phyloP scores from a whole-genome alignment of 768 basidiomycete genomes.

The Panaeolus papilionaceus region DNA sequence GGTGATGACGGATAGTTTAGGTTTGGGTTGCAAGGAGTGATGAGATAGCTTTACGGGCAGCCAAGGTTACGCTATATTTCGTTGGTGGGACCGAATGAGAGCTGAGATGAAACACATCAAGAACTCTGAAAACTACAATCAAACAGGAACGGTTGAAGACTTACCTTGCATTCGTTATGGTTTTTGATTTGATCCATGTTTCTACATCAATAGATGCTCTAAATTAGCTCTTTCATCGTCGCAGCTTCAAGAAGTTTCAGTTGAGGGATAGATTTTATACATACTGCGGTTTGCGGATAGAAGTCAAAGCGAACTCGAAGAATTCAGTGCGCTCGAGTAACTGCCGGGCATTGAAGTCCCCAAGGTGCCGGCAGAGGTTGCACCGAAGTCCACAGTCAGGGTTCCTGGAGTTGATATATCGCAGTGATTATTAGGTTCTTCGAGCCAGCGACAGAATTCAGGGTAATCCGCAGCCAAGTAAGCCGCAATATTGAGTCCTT shows the following conservation, averaged over 20 bases:
- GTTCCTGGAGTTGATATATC: slow-evolving; percentile 3
- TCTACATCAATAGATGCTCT: slow-evolving; percentile 8
- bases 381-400: not conserved
- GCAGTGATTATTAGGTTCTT: slow-evolving; percentile 1
- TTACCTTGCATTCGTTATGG: not conserved
- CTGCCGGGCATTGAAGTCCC: not conserved
- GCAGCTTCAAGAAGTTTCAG: not conserved
- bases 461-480: slow-evolving; percentile 11
- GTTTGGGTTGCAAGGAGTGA: slow-evolving; percentile 12
- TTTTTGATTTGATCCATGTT: not conserved
- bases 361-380: not conserved
- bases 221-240: not conserved
- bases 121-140: slow-evolving; percentile 1
- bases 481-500: slow-evolving; percentile 6
- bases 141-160: not conserved
- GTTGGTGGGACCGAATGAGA: slow-evolving; percentile 15
- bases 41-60: slow-evolving; percentile 25
- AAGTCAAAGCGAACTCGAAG: not conserved
- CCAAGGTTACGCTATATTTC: slow-evolving; percentile 32
- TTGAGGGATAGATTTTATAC: not conserved
- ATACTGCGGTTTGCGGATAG: not conserved
- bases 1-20: not conserved
- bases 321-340: not conserved
- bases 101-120: slow-evolving; percentile 8
- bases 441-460: slow-evolving; percentile 12